phyloP scores from a whole-genome alignment of 176 grass and related monocot species.

The Avena insularis region DNA sequence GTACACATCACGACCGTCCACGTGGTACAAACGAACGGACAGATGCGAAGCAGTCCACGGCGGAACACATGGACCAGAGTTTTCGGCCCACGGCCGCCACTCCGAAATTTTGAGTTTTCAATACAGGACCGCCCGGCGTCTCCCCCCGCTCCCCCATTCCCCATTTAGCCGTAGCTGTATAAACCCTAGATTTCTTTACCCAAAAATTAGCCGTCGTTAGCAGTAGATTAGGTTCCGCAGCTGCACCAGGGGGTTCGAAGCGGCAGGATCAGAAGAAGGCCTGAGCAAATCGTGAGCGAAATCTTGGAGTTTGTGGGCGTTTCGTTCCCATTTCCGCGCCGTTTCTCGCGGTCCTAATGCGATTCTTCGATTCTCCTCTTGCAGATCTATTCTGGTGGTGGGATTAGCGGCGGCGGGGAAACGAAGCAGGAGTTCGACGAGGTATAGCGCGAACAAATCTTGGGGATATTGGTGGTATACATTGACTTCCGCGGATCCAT shows the following conservation, averaged over 20 bases:
- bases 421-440: background rate
- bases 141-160: background rate
- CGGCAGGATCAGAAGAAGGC: background rate
- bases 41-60: background rate
- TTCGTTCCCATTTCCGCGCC: background rate
- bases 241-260: background rate
- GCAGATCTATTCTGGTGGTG: constrained; percentile 22
- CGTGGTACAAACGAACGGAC: background rate
- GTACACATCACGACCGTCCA: background rate
- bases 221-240: background rate
- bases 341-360: background rate
- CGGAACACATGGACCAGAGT: background rate
- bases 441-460: background rate
- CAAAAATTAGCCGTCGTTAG: constrained; percentile 1
- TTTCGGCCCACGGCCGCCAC: background rate
- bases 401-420: constrained; percentile 24
- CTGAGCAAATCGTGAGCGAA: constrained; percentile 36
- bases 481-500: background rate
- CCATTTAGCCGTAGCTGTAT: constrained; percentile 14
- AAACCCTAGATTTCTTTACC: constrained; percentile 11
- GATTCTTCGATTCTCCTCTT: background rate
- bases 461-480: background rate
- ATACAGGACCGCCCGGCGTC: constrained; percentile 36
- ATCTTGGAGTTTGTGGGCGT: background rate
- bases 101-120: constrained; percentile 28